A percentile compares a stretch with the other conserved stretches of the same genome.
These are phyloP conservation scores for Bathelium albidoporum DNA, from an alignment of 495 filamentous ascomycete species.

Conservation along the genomic window DNA sequence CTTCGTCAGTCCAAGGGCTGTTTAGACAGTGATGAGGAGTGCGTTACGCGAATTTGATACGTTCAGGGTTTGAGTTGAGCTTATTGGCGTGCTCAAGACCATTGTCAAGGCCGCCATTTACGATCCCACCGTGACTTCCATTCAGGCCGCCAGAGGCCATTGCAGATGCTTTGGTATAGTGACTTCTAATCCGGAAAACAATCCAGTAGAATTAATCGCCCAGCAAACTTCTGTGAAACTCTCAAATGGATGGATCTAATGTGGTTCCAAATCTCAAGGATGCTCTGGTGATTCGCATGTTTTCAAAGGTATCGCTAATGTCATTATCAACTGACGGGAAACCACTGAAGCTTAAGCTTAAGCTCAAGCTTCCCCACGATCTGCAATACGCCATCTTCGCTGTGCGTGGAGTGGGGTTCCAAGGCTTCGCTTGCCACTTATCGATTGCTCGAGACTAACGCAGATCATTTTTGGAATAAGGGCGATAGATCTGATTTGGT, in stretches of 20 bases:
- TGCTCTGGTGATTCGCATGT: too few species aligned
- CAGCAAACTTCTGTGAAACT: not conserved
- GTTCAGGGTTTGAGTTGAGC: slow-evolving; percentile 22
- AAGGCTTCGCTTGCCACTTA: not conserved
- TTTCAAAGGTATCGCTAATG: too few species aligned
- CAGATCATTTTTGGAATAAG: not conserved
- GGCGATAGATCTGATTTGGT: not conserved
- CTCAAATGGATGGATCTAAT: too few species aligned
- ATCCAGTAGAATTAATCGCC: not conserved
- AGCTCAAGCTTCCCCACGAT: not conserved
- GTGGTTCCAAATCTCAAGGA: too few species aligned
- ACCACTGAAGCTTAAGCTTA: not conserved
- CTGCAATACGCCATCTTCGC: not conserved
- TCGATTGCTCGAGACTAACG: not conserved
- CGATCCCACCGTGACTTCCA: not conserved
- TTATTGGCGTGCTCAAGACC: slow-evolving; percentile 23
- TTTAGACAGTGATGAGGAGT: not conserved
- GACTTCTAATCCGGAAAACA: not conserved
- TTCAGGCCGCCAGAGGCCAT: not conserved
- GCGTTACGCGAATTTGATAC: slow-evolving; percentile 28
- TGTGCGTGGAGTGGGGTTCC: not conserved
- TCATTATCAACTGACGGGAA: too few species aligned
- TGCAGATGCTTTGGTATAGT: not conserved
- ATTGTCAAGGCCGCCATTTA: slow-evolving; percentile 3
- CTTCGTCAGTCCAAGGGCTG: not conserved